Conservation (phyloP, 2,329 filamentous ascomycete species). For the Exserohilum turcica region DNA sequence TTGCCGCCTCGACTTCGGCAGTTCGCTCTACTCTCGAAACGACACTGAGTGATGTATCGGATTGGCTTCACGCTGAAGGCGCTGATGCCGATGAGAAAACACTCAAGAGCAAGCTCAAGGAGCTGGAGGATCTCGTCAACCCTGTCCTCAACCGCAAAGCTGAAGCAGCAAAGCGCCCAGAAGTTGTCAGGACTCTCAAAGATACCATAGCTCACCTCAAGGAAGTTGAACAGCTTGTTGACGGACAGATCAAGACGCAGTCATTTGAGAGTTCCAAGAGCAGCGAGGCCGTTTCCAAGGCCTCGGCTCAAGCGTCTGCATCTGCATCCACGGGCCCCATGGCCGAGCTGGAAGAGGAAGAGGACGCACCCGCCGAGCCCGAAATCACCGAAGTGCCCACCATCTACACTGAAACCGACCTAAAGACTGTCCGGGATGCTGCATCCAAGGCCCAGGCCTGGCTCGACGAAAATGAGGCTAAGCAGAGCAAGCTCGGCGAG, state of each 20-base stretch:
- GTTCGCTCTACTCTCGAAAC: slow-evolving; percentile 70
- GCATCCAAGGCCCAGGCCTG: slow-evolving; percentile 70
- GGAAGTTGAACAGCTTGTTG: slow-evolving; percentile 71
- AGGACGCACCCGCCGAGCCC: slow-evolving; percentile 50
- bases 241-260: slow-evolving; percentile 74
- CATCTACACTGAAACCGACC: slow-evolving; percentile 74
- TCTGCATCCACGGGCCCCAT: slow-evolving; percentile 57
- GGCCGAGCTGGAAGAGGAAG: slow-evolving; percentile 83
- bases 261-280: slow-evolving; percentile 55
- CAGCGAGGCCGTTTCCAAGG: slow-evolving; percentile 44
- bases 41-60: slow-evolving; percentile 71
- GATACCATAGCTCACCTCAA: slow-evolving; percentile 73
- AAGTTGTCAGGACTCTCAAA: slow-evolving; percentile 69
- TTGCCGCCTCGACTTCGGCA: slow-evolving; percentile 69
- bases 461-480: slow-evolving; percentile 70
- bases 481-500: slow-evolving; percentile 57
- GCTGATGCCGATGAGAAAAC: slow-evolving; percentile 74
- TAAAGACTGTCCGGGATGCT: slow-evolving; percentile 66
- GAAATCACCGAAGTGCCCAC: slow-evolving; percentile 47
- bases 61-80: slow-evolving; percentile 91
- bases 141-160: slow-evolving; percentile 77
- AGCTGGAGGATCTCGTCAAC: slow-evolving; percentile 75
- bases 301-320: slow-evolving; percentile 52
- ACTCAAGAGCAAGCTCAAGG: slow-evolving; percentile 76
- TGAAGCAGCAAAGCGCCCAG: slow-evolving; percentile 74